Conservation (phyloP, 1,139 yeast species). For the Geotrichum bryndzae region DNA sequence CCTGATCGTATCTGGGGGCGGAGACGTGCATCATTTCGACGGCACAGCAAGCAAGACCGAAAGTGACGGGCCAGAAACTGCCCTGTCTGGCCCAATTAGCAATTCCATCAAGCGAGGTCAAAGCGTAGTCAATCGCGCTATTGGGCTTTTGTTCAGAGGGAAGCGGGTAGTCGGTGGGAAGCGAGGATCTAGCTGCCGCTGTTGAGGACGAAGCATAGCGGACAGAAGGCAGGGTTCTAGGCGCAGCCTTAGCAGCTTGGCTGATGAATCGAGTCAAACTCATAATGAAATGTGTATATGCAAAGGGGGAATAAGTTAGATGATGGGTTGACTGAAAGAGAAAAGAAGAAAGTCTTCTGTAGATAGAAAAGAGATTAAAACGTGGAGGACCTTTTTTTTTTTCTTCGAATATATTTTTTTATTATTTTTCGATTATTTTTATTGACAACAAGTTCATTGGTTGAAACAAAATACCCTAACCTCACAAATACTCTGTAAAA, state of each 20-base stretch:
- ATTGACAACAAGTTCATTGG: background rate
- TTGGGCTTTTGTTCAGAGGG: conserved; percentile 47
- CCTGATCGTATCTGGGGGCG: conserved; percentile 89
- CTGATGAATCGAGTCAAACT: conserved; percentile 10
- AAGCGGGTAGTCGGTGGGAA: conserved; percentile 50
- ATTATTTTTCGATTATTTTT: too few relatives aligned
- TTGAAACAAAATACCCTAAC: background rate
- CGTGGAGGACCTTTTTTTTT: background rate
- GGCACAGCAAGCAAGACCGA: conserved; percentile 89
- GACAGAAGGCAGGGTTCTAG: conserved; percentile 3
- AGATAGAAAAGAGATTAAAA: background rate
- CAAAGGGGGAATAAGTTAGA: background rate
- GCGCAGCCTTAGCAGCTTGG: conserved; percentile 6
- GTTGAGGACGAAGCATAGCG: conserved; percentile 17
- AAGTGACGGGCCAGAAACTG: conserved; percentile 90
- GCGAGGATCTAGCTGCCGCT: conserved; percentile 18
- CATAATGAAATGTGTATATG: conserved; percentile 2
- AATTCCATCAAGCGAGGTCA: conserved; percentile 76
- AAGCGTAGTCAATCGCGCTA: conserved; percentile 69
- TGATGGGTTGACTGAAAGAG: background rate
- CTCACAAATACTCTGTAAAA: background rate
- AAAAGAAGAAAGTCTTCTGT: background rate
- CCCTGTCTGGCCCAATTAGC: conserved; percentile 93
- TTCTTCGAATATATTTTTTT: background rate
- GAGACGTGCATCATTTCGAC: conserved; percentile 96